Evolutionary conservation across 768 basidiomycete genomes (phyloP).

Genomic region (Lactarius sanguifluus): DNA sequence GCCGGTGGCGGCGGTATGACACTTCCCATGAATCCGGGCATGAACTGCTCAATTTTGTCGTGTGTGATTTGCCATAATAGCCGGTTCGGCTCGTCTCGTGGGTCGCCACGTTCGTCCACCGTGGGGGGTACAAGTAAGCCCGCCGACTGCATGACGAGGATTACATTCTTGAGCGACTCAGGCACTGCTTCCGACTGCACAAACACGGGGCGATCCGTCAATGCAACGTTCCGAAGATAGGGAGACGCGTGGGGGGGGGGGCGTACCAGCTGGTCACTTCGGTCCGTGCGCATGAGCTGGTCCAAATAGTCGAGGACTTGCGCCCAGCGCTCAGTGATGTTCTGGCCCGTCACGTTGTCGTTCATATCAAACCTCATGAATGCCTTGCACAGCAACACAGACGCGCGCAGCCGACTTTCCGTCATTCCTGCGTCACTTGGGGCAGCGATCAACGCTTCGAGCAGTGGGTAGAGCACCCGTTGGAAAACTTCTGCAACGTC

Average conservation of each 20-base stretch:
- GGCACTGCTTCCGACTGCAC: constrained; percentile 89
- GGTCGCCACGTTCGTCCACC: constrained; percentile 39
- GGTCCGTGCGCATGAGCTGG: constrained; percentile 82
- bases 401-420: constrained; percentile 85
- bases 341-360: constrained; percentile 52
- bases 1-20: constrained; percentile 52
- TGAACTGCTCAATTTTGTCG: constrained; percentile 84
- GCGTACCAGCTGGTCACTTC: constrained; percentile 81
- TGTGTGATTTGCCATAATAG: constrained; percentile 84
- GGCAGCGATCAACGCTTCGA: constrained; percentile 88
- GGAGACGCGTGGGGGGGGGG: constrained; percentile 30
- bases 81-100: constrained; percentile 60
- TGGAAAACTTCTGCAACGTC: constrained; percentile 85
- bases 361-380: constrained; percentile 92
- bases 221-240: background rate
- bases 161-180: constrained; percentile 94
- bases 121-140: constrained; percentile 74
- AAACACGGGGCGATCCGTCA: constrained; percentile 8
- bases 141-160: constrained; percentile 94
- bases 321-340: constrained; percentile 81
- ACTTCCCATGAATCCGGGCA: constrained; percentile 84
- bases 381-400: constrained; percentile 88
- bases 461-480: constrained; percentile 82
- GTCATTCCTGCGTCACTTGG: constrained; percentile 83
- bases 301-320: constrained; percentile 87